phyloP scores from a whole-genome alignment of 176 grass and related monocot species.

The Thalia dealbata region DNA sequence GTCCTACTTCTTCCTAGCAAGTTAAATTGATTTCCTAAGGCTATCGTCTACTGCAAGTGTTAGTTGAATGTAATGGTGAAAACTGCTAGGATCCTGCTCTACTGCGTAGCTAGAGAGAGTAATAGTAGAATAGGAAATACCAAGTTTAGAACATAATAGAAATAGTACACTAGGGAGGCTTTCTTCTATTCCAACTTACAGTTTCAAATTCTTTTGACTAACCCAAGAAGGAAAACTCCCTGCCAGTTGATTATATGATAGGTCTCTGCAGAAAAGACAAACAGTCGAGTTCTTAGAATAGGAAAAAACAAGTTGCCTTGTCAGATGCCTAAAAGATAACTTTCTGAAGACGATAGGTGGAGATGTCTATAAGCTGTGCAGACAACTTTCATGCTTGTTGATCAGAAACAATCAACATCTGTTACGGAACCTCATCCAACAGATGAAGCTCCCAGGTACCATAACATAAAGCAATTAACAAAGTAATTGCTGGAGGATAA shows the following conservation, averaged over 20 bases:
- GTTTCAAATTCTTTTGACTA: slow-evolving; percentile 36
- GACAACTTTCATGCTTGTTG: neutral
- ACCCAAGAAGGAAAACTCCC: slow-evolving; percentile 83
- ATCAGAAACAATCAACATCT: neutral
- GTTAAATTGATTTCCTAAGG: too few relatives aligned
- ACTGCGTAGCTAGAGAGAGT: neutral
- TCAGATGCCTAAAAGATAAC: neutral
- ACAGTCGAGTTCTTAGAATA: neutral
- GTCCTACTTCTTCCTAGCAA: too few relatives aligned
- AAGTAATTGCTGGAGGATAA: too few relatives aligned
- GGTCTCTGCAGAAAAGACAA: slow-evolving; percentile 41
- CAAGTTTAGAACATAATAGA: neutral
- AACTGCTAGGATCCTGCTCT: too few relatives aligned
- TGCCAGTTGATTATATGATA: slow-evolving; percentile 80
- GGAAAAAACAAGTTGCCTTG: neutral
- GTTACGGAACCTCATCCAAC: neutral
- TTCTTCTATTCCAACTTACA: slow-evolving; percentile 43
- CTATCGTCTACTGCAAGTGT: too few relatives aligned
- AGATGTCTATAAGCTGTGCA: neutral
- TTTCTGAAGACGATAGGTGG: neutral
- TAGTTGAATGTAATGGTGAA: too few relatives aligned
- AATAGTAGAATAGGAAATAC: neutral
- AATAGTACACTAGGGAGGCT: slow-evolving; percentile 5
- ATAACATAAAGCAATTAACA: neutral
- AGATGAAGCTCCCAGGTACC: neutral